Evolutionary conservation across 495 filamentous ascomycete genomes (phyloP).

Genomic region (Neurospora cerealis): DNA sequence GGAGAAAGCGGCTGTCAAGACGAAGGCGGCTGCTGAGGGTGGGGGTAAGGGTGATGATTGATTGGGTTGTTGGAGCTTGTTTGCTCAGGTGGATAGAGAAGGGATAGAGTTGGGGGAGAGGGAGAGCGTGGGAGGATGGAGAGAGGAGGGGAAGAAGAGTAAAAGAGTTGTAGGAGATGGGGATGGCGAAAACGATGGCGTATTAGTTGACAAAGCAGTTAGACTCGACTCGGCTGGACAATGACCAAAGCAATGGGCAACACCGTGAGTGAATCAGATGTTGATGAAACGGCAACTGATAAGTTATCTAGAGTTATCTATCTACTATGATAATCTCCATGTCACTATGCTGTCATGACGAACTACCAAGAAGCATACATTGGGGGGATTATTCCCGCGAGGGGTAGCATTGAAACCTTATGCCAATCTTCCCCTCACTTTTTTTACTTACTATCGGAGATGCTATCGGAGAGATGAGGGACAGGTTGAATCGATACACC

Average conservation of each 20-base stretch:
- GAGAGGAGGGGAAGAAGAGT: not conserved
- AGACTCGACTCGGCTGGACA: not conserved
- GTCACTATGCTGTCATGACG: not conserved
- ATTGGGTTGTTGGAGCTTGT: not conserved
- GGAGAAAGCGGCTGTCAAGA: constrained; percentile 25
- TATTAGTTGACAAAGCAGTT: not conserved
- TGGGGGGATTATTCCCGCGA: not conserved
- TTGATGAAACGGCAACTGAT: not conserved
- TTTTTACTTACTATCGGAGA: not conserved
- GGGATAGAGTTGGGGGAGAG: not conserved
- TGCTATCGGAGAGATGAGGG: not conserved
- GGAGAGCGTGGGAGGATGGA: not conserved
- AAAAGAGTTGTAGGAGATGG: not conserved
- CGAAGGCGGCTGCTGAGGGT: not conserved
- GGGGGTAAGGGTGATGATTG: not conserved
- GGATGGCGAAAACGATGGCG: not conserved
- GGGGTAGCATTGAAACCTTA: not conserved
- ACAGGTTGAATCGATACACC: not conserved
- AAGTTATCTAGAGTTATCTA: not conserved
- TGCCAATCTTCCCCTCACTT: not conserved
- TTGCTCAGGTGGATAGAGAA: not conserved
- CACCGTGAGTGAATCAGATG: not conserved
- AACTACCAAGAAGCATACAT: not conserved
- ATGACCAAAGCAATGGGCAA: not conserved
- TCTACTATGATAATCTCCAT: not conserved